phyloP scores from a whole-genome alignment of 257 asterid genomes.

The Ilex aquifolium region DNA sequence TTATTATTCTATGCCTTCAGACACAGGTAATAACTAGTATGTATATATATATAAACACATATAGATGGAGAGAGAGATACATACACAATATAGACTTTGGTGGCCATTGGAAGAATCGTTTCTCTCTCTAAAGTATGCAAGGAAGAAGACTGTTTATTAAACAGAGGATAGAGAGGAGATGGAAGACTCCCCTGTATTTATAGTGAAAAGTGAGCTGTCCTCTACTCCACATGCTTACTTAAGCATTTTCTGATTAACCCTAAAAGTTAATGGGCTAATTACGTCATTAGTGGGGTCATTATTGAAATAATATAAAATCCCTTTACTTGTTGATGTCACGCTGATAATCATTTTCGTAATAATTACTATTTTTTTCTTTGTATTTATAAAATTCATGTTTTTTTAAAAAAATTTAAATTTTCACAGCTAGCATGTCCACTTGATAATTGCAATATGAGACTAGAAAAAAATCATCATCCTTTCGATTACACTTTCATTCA shows the following conservation, averaged over 20 bases:
- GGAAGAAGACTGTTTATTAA: conserved; percentile 17
- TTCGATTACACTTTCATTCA: no score
- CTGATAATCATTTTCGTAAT: conserved; percentile 27
- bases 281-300: conserved; percentile 4
- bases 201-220: background rate
- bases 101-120: conserved; percentile 39
- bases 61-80: conserved; percentile 6
- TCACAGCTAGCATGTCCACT: no score
- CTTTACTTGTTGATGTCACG: conserved; percentile 32
- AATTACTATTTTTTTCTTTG: conserved; percentile 5
- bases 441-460: no score
- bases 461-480: no score
- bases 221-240: background rate
- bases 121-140: conserved; percentile 1
- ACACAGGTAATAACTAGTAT: no score
- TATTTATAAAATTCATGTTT: background rate
- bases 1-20: no score
- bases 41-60: no score
- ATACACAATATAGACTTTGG: conserved; percentile 60
- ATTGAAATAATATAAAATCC: background rate
- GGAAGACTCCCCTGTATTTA: background rate
- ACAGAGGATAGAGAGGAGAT: conserved; percentile 8
- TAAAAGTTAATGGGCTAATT: background rate
- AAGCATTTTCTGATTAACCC: background rate
- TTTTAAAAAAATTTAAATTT: no score